Percentiles rank a stretch among this genome's conserved stretches.
These are phyloP conservation scores for Pyricularia grisea DNA, from an alignment of 2,329 filamentous ascomycete species.

Conservation along the genomic window DNA sequence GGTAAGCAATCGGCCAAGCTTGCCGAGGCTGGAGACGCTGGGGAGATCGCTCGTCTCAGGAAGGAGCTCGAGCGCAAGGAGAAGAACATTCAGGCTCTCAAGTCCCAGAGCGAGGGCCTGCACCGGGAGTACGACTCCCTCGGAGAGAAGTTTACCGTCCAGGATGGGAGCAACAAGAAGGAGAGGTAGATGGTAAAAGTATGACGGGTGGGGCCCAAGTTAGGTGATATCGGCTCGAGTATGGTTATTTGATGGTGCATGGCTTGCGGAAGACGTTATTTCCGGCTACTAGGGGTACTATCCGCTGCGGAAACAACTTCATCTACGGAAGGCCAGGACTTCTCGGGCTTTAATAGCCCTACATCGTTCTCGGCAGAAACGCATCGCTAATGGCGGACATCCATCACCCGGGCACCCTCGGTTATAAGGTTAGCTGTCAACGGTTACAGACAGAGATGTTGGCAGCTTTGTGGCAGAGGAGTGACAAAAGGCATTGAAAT, in stretches of 20 bases:
- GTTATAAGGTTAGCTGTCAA: not conserved
- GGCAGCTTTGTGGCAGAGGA: not conserved
- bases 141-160: slow-evolving; percentile 65
- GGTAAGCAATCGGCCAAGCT: slow-evolving; percentile 64
- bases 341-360: not conserved
- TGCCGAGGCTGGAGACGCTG: slow-evolving; percentile 57
- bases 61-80: slow-evolving; percentile 72
- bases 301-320: not conserved
- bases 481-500: not conserved
- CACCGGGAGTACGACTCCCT: slow-evolving; percentile 78
- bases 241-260: not conserved
- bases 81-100: slow-evolving; percentile 73
- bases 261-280: not conserved
- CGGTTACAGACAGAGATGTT: not conserved
- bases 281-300: not conserved
- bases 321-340: not conserved
- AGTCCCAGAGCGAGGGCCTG: slow-evolving; percentile 84
- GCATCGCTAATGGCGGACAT: not conserved
- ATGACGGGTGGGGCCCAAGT: not conserved
- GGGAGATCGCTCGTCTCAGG: slow-evolving; percentile 62
- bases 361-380: not conserved
- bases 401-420: not conserved
- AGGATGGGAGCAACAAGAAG: slow-evolving; percentile 48
- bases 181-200: not conserved
- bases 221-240: not conserved